Evolutionary conservation across 176 grass and related monocot species (phyloP), one percentile per base, ranked within the genome.

Genomic region (Hyparrhenia diplandra): DNA sequence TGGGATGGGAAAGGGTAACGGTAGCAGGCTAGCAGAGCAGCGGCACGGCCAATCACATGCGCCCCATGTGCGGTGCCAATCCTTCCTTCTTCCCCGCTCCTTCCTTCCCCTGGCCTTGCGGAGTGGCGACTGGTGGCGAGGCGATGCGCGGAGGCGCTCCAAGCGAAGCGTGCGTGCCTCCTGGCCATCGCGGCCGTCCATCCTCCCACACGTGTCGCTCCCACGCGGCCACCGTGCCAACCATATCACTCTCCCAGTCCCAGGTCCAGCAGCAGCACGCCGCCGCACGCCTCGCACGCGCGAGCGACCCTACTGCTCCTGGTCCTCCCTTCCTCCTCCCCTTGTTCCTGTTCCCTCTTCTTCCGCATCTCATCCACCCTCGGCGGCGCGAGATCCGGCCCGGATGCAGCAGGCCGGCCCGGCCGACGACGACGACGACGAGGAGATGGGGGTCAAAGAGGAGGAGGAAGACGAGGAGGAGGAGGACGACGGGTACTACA

Each of bases 131-230:
- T n/a, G n/a, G n/a, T 8, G 36, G n/a, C 28, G 28, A 54, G 17
- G 36, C 8, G 55, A 61, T 4, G 70, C 1, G 70, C 28, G 43
- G 43, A 73, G 45, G 16, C 42, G 69, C 69, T 71, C 69, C 41
- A 72, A 72, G n/a, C n/a, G n/a, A n/a, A 71, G 41, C 64, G 67
- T 28, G 62, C 88, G 82, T 8, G 16, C 49, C 52, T 45, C 35
- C 20, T 36, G 36, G n/a, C 54, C 51, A 76, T 85, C 78, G 21
- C 13, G 60, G 59, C 77, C 84, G 86, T 87, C 54, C 69, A 69
- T 82, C 80, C 43, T 6, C 14, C 13, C 71, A 85, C 87, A 94
- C 87, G 91, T 88, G 94, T 90, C 84, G 34, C 3, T 10, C 39
- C 20, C 17, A 6, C 71, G n/a, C 58, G 55, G 75, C 73, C 61